Percentiles rank a stretch among this genome's conserved stretches.
Conservation (phyloP, 768 basidiomycete species). For the Suillus subalutaceus region DNA sequence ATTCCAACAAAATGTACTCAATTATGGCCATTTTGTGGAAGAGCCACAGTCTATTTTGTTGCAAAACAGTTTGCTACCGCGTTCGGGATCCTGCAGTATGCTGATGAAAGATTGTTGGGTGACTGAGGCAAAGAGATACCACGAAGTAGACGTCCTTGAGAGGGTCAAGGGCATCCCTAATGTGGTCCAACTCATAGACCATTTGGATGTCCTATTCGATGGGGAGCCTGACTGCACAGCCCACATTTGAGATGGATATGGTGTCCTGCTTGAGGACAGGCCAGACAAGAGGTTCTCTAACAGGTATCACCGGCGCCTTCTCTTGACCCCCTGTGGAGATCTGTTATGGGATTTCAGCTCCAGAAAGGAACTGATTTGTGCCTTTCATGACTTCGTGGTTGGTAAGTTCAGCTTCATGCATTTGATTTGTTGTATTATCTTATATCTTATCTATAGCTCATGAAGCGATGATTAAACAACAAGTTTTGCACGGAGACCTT, state of each 20-base stretch:
- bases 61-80: not conserved
- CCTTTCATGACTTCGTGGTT: slow-evolving; percentile 10
- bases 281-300: not conserved
- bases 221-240: not conserved
- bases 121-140: not conserved
- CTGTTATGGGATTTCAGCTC: not conserved
- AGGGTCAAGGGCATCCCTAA: not conserved
- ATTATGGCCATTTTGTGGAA: not conserved
- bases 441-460: not conserved
- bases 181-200: not conserved
- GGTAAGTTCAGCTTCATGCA: not conserved
- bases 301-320: not conserved
- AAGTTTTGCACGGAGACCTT: not conserved
- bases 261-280: not conserved
- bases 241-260: not conserved
- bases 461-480: not conserved
- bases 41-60: not conserved
- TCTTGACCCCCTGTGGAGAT: not conserved
- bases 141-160: not conserved
- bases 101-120: not conserved
- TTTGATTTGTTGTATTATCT: not conserved
- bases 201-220: not conserved
- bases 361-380: slow-evolving; percentile 9
- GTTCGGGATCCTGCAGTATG: not conserved
- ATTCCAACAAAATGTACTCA: not conserved